phyloP scores from a whole-genome alignment of 306 rosid genomes.

The Gynostemma pentaphyllum region DNA sequence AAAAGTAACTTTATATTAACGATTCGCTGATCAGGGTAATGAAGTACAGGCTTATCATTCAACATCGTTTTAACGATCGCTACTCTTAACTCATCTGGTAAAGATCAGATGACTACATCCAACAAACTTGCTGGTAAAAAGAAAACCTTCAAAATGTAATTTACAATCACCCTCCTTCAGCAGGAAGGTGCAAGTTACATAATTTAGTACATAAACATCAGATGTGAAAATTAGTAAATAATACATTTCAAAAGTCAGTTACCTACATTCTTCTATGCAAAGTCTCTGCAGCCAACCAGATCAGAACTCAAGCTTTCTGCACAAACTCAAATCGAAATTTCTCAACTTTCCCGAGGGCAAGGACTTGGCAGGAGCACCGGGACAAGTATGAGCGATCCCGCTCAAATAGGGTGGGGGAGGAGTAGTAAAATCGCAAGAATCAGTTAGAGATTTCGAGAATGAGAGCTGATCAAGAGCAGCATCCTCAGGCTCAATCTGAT shows the following conservation, averaged over 20 bases:
- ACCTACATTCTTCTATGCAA: slow-evolving; percentile 13
- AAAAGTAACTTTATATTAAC: background rate
- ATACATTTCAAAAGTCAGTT: slow-evolving; percentile 14
- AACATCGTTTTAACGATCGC: background rate
- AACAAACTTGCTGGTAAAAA: background rate
- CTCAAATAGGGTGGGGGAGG: slow-evolving; percentile 22
- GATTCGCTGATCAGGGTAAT: background rate
- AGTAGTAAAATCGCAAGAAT: slow-evolving; percentile 28
- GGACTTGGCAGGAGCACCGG: slow-evolving; percentile 47
- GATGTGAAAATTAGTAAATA: slow-evolving; percentile 14
- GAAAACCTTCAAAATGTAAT: background rate
- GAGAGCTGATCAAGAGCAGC: slow-evolving; percentile 19
- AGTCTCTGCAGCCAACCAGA: background rate
- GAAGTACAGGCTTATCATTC: background rate
- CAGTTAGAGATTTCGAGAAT: slow-evolving; percentile 13
- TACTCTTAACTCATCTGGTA: background rate
- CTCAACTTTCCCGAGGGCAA: slow-evolving; percentile 21
- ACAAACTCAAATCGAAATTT: slow-evolving; percentile 27
- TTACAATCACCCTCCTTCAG: slow-evolving; percentile 6
- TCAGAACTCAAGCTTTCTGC: slow-evolving; percentile 79
- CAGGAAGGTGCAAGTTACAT: background rate
- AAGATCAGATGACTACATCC: background rate
- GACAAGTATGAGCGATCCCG: slow-evolving; percentile 47
- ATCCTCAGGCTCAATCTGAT: slow-evolving; percentile 38
- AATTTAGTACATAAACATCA: slow-evolving; percentile 4